Conservation (phyloP, 495 filamentous ascomycete genomes). For the Penicillium lividum region DNA sequence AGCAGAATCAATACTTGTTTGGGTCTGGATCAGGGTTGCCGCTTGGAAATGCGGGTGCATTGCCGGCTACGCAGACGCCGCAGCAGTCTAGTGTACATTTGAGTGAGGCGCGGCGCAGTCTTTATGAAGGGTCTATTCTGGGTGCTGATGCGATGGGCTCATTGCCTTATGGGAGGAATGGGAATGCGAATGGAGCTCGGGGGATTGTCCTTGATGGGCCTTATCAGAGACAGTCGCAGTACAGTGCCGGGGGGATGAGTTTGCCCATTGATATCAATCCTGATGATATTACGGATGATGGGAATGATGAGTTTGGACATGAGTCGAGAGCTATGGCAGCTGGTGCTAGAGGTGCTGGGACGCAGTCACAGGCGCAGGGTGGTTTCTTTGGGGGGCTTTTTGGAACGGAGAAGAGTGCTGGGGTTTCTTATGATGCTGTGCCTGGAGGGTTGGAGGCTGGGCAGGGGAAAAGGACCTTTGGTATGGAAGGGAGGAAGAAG, state of each 20-base stretch:
- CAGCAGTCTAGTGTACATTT: constrained; percentile 34
- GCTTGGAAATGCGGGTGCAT: constrained; percentile 34
- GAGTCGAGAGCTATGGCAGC: constrained; percentile 45
- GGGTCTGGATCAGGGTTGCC: constrained; percentile 43
- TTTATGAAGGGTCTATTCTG: constrained; percentile 29
- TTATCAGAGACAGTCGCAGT: constrained; percentile 62
- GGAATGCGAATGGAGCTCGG: constrained; percentile 3
- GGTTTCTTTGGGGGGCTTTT: constrained; percentile 47
- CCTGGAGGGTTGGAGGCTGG: constrained; percentile 31
- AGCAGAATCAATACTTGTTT: constrained; percentile 35
- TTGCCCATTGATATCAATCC: constrained; percentile 65
- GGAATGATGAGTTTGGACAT: constrained; percentile 70
- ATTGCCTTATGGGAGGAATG: constrained; percentile 26
- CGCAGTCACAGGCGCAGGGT: constrained; percentile 37
- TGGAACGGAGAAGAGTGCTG: constrained; percentile 43
- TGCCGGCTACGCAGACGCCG: constrained; percentile 41
- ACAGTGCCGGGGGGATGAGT: constrained; percentile 49
- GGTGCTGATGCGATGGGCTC: neutral
- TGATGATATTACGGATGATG: constrained; percentile 79
- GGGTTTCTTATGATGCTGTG: constrained; percentile 54
- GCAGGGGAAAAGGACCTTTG: constrained; percentile 43
- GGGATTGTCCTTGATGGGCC: constrained; percentile 50
- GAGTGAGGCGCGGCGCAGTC: constrained; percentile 26
- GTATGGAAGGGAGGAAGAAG: constrained; percentile 62
- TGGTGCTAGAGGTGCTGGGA: constrained; percentile 23